These are phyloP conservation scores for Geranium rotundifolium DNA, from an alignment of 345 rosid genomes.

Conservation along the genomic window DNA sequence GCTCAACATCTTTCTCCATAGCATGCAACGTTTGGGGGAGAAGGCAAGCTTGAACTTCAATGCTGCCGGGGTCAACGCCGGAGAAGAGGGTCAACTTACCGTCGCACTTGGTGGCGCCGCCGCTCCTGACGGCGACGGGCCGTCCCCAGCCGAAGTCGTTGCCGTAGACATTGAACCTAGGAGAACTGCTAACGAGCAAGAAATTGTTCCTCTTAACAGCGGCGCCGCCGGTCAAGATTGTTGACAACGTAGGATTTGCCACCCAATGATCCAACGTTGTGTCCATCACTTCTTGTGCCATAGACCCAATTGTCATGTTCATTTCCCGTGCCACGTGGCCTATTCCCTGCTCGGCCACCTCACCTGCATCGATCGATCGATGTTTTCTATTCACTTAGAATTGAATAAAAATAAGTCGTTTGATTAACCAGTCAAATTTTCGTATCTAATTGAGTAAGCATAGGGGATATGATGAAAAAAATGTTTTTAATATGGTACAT, in stretches of 20 bases:
- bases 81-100: conserved; percentile 19
- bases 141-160: conserved; percentile 37
- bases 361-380: conserved; percentile 2
- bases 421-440: too few species aligned
- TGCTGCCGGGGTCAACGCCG: conserved; percentile 19
- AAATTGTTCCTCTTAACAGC: too few species aligned
- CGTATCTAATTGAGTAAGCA: too few species aligned
- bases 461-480: too few species aligned
- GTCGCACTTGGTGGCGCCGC: conserved; percentile 8
- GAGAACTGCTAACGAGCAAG: conserved; percentile 17
- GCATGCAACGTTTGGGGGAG: conserved; percentile 4
- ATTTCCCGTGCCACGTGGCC: conserved; percentile 19
- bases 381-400: background rate
- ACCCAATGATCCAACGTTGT: conserved; percentile 6
- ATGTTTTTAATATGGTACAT: too few species aligned
- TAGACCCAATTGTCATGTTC: conserved; percentile 11
- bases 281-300: conserved; percentile 9
- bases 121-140: conserved; percentile 21
- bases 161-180: conserved; percentile 27
- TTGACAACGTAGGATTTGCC: background rate
- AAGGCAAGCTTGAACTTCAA: conserved; percentile 18
- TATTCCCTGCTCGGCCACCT: conserved; percentile 9
- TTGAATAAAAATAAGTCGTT: too few species aligned
- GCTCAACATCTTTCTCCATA: conserved; percentile 18
- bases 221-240: background rate